Conservation (phyloP, 441 rosid species). For the Pelargonium fulgidum region DNA sequence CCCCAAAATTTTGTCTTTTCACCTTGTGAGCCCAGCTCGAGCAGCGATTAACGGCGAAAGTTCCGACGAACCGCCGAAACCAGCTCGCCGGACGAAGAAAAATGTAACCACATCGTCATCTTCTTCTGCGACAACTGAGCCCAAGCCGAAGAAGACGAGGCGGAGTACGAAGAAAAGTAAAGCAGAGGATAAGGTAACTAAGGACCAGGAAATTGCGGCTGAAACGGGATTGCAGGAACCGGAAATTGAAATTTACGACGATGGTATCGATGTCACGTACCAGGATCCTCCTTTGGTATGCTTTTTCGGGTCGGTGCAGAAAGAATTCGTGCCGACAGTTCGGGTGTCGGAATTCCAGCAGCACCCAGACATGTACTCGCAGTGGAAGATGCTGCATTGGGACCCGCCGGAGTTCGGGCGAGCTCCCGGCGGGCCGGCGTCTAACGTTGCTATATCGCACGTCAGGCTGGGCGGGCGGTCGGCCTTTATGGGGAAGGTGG, state of each 20-base stretch:
- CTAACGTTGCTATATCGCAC: slow-evolving; percentile 58
- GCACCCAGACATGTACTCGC: slow-evolving; percentile 80
- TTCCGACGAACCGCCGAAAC: too few species aligned
- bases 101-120: too few species aligned
- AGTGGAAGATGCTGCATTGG: slow-evolving; percentile 94
- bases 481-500: slow-evolving; percentile 65
- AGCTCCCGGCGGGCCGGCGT: slow-evolving; percentile 59
- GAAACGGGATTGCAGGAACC: slow-evolving; percentile 16
- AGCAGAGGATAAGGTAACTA: too few species aligned
- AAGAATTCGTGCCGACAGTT: slow-evolving; percentile 75
- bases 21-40: too few species aligned
- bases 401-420: slow-evolving; percentile 68
- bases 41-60: too few species aligned
- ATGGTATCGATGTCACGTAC: slow-evolving; percentile 63
- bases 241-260: slow-evolving; percentile 50
- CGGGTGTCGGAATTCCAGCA: slow-evolving; percentile 63
- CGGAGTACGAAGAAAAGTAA: too few species aligned
- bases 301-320: slow-evolving; percentile 78
- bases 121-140: too few species aligned
- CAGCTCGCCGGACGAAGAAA: too few species aligned
- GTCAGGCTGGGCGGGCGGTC: slow-evolving; percentile 64
- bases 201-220: not conserved
- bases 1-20: not conserved
- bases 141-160: too few species aligned
- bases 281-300: slow-evolving; percentile 71